Base-by-base conservation (phyloP, 768 basidiomycete species). In the Astraeus odoratus region DNA sequence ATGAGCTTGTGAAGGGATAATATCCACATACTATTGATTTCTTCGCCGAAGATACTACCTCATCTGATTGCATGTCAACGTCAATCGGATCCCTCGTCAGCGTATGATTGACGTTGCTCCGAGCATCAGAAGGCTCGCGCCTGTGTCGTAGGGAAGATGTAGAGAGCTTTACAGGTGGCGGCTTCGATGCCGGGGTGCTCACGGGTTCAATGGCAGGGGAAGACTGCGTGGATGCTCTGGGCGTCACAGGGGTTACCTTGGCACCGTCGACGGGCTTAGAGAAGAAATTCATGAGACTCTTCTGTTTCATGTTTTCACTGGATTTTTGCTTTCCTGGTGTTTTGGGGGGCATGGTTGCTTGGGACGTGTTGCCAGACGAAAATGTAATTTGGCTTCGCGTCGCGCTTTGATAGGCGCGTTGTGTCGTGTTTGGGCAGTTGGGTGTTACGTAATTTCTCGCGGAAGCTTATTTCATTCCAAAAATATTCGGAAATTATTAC, bases 61-160 rank as follows among this genome's bases (percentile, higher is more conserved):
- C 76, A 25, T 72, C 74, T 7, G 71, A 72, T 39, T 80, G 51
- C 78, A 86, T 81, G 57, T 88, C 86, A 8, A 89, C 74, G 51
- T 90, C 86, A 46, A 88, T 76, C 23, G 77, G 71, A 46, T 89
- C 85, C 51, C 86, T 89, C 3, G 85, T 85, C 0, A 87, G 86
- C 2, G 84, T 86, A 13, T 76, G 73, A 23, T 65, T 67, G 31
- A 55, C 44, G 51, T 71, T 82, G 41, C 68, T 70, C 16, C 66
- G 68, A 18, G 65, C 67, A 19, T 77, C 77, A 35, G 78, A 82
- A 15, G 71, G 73, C 26, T 56, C 48, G 3, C 69, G 69, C 48
- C 62, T 65, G 9, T 56, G 57, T 13, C 69, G 65, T 7, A 64
- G 66, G 16, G 74, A 73, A 7, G 75, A 74, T 44, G 60, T 65